Evolutionary conservation across 2,329 filamentous ascomycete species (phyloP).

Genomic region (Aspergillus fumigatus): DNA sequence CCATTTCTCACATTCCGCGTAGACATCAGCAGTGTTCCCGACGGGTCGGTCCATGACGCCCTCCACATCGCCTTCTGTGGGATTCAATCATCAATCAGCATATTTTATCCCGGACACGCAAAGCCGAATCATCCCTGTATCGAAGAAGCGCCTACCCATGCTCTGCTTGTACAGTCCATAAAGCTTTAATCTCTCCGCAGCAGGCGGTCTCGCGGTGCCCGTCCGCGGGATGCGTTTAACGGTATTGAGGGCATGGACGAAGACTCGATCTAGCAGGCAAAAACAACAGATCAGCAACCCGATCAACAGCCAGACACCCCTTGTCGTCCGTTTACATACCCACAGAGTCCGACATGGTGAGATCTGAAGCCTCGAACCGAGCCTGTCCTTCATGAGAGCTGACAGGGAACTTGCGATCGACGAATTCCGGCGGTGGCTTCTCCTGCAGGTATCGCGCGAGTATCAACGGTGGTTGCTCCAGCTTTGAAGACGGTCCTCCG

Average conservation of each 20-base stretch:
- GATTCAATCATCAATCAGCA: neutral
- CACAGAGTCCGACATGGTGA: conserved; percentile 45
- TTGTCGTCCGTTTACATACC: conserved; percentile 28
- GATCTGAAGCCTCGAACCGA: conserved; percentile 13
- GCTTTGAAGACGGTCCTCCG: neutral
- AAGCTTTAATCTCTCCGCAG: conserved; percentile 77
- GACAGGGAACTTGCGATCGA: conserved; percentile 18
- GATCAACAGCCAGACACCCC: neutral
- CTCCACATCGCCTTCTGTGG: conserved; percentile 80
- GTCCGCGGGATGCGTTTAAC: conserved; percentile 97
- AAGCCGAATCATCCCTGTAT: neutral
- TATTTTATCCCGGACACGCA: conserved; percentile 1
- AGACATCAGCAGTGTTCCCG: conserved; percentile 47
- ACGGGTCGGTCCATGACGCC: conserved; percentile 84
- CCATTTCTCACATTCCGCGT: conserved; percentile 64
- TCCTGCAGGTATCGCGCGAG: conserved; percentile 21
- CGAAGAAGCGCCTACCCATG: conserved; percentile 58
- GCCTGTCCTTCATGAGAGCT: conserved; percentile 32
- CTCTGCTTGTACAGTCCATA: conserved; percentile 99
- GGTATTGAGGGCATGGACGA: conserved; percentile 97
- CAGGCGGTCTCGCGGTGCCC: conserved; percentile 81
- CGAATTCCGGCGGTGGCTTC: conserved; percentile 20
- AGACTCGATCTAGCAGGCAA: conserved; percentile 77
- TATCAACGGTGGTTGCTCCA: neutral
- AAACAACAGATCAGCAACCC: neutral